Percentiles rank a stretch among this genome's conserved stretches.
These are phyloP conservation scores for Rhododendron molle DNA, from an alignment of 148 eudicot species.

Conservation along the genomic window DNA sequence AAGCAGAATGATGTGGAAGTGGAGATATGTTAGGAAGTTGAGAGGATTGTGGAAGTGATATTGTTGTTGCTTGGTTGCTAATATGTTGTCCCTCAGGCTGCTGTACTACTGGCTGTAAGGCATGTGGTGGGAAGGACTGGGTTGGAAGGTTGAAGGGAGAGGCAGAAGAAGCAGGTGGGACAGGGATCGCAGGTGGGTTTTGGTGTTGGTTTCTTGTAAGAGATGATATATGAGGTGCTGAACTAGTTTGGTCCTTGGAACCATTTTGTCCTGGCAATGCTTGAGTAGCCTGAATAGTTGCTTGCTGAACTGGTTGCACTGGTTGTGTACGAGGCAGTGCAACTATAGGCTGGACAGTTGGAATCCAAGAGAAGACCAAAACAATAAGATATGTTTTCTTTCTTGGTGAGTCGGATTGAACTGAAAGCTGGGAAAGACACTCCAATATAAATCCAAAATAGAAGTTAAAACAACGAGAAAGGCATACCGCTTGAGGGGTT, in stretches of 20 bases:
- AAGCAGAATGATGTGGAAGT: slow-evolving; percentile 39
- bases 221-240: slow-evolving; percentile 27
- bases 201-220: slow-evolving; percentile 52
- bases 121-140: slow-evolving; percentile 47
- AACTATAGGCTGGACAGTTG: slow-evolving; percentile 47
- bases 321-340: slow-evolving; percentile 43
- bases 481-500: slow-evolving; percentile 63
- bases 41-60: slow-evolving; percentile 48
- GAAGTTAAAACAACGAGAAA: not conserved
- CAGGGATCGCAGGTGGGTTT: slow-evolving; percentile 37
- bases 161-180: slow-evolving; percentile 32
- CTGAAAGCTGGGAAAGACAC: not conserved
- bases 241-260: slow-evolving; percentile 46
- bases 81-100: slow-evolving; percentile 37
- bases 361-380: slow-evolving; percentile 28
- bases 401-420: not conserved
- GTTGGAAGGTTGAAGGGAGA: slow-evolving; percentile 44
- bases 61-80: slow-evolving; percentile 41
- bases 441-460: not conserved
- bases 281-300: slow-evolving; percentile 41
- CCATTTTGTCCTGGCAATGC: slow-evolving; percentile 46
- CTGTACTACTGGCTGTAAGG: slow-evolving; percentile 32
- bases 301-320: slow-evolving; percentile 36
- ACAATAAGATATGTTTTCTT: not conserved
- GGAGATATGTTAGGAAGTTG: slow-evolving; percentile 57